phyloP scores from a whole-genome alignment of 805 yeast genomes.

The Hanseniaspora nectarophila region DNA sequence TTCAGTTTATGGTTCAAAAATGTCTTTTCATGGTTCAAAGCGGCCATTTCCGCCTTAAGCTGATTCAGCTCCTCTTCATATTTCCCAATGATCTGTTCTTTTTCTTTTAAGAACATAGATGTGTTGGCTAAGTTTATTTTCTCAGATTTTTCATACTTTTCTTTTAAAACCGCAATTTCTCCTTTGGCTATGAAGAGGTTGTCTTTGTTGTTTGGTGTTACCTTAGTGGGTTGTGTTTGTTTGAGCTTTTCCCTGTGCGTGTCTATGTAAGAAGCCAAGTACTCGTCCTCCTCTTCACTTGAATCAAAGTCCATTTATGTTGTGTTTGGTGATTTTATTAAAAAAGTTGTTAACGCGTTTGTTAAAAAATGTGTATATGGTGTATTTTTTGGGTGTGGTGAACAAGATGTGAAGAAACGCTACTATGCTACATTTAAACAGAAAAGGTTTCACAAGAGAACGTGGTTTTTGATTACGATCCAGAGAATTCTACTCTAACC shows the following conservation, averaged over 20 bases:
- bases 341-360: too few relatives aligned
- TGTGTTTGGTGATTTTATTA: too few relatives aligned
- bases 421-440: too few relatives aligned
- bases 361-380: too few relatives aligned
- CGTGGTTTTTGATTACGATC: too few relatives aligned
- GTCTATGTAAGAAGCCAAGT: slow-evolving; percentile 35
- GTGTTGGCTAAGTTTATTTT: slow-evolving; percentile 33
- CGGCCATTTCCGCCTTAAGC: slow-evolving; percentile 33
- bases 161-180: slow-evolving; percentile 66
- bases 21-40: slow-evolving; percentile 43
- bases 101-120: slow-evolving; percentile 22
- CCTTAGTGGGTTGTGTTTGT: not conserved
- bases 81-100: slow-evolving; percentile 22
- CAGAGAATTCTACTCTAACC: too few relatives aligned
- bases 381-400: too few relatives aligned
- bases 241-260: slow-evolving; percentile 25
- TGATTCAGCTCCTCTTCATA: slow-evolving; percentile 31
- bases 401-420: too few relatives aligned
- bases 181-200: slow-evolving; percentile 53
- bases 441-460: too few relatives aligned
- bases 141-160: slow-evolving; percentile 43
- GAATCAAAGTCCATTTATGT: not conserved
- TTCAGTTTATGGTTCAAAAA: slow-evolving; percentile 29
- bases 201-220: slow-evolving; percentile 18
- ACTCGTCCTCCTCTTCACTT: slow-evolving; percentile 18